A percentile compares a stretch with the other conserved stretches of the same genome.
These are phyloP conservation scores for Leccinum obscurum DNA, from an alignment of 768 basidiomycete genomes.

Conservation along the genomic window DNA sequence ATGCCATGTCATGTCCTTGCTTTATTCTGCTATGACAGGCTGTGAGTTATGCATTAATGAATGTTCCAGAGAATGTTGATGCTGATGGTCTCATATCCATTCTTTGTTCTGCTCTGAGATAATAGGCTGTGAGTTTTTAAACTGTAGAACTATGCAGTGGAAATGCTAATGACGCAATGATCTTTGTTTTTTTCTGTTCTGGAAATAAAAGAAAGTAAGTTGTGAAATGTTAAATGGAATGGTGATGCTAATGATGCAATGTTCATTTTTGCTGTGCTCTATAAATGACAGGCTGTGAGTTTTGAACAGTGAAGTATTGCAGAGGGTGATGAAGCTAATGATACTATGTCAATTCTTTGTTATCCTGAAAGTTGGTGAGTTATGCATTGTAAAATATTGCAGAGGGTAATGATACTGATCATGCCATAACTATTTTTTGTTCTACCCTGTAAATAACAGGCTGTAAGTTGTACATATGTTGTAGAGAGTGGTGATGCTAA, in stretches of 20 bases:
- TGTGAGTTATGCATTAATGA: background rate
- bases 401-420: background rate
- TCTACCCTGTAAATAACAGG: too few species aligned
- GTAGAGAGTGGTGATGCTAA: background rate
- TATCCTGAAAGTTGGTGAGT: background rate
- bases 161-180: background rate
- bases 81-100: background rate
- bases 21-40: background rate
- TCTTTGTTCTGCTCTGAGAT: background rate
- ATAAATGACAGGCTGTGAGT: background rate
- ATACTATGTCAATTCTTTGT: background rate
- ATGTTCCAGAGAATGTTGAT: background rate
- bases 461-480: too few species aligned
- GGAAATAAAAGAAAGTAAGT: background rate
- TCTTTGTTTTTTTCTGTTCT: background rate
- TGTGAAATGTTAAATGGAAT: background rate
- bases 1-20: background rate
- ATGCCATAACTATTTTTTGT: background rate
- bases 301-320: background rate
- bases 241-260: background rate
- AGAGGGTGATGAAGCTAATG: background rate
- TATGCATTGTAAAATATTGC: background rate
- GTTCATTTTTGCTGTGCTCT: background rate
- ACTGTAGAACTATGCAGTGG: background rate
- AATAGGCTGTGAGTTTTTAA: background rate